Conservation (phyloP, 495 filamentous ascomycete species). For the Neurospora pannonica region DNA sequence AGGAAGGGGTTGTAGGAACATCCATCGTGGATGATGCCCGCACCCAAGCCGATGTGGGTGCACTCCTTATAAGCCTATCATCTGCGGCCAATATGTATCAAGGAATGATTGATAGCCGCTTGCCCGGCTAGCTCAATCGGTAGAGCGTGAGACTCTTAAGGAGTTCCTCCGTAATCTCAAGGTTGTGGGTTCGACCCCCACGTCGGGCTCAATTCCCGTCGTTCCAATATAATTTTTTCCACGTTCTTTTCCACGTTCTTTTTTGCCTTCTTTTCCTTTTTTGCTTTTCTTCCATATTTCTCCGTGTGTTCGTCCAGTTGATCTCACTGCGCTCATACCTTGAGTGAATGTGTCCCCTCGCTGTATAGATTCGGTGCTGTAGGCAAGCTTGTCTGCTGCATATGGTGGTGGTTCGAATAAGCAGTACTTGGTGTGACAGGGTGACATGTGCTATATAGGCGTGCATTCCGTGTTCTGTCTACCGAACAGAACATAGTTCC, state of each 20-base stretch:
- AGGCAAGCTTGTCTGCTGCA: too few species aligned
- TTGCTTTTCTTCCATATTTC: neutral
- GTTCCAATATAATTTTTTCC: neutral
- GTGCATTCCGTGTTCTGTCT: too few species aligned
- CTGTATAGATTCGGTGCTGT: too few species aligned
- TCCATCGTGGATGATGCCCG: neutral
- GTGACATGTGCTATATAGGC: too few species aligned
- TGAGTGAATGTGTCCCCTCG: neutral
- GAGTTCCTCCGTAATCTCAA: neutral
- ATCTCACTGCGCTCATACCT: neutral
- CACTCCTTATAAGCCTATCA: neutral
- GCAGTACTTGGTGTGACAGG: too few species aligned
- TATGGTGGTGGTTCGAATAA: too few species aligned
- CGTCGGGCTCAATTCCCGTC: neutral
- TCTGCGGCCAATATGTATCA: accelerated
- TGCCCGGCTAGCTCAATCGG: conserved; percentile 56
- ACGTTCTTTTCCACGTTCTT: neutral
- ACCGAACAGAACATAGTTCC: too few species aligned
- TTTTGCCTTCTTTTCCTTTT: neutral
- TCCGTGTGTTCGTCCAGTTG: too few species aligned
- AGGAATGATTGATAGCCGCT: neutral
- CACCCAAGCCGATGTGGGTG: neutral
- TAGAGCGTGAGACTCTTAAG: conserved; percentile 69
- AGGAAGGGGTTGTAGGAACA: too few species aligned
- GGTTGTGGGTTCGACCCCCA: neutral